phyloP scores from a whole-genome alignment of 1,284 basidiomycete genomes.

The Heterobasidion annosum region DNA sequence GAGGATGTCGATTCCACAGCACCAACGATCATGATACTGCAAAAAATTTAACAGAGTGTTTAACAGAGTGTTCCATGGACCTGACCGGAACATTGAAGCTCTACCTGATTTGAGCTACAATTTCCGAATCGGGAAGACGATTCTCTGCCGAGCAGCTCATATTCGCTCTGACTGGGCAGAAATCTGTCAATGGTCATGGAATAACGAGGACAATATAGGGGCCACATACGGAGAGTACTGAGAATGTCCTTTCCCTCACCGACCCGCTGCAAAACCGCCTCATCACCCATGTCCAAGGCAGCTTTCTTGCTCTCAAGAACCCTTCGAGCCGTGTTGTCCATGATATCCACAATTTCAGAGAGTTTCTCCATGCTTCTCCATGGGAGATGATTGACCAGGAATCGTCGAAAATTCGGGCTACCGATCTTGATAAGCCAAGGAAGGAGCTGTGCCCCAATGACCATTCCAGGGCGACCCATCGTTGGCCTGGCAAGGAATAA shows the following conservation, averaged over 20 bases:
- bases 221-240: slow-evolving; percentile 30
- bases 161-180: slow-evolving; percentile 8
- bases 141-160: slow-evolving; percentile 6
- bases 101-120: slow-evolving; percentile 10
- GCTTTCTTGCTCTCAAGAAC: slow-evolving; percentile 31
- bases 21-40: slow-evolving; percentile 7
- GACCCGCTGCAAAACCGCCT: slow-evolving; percentile 20
- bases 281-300: slow-evolving; percentile 25
- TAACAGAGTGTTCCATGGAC: neutral
- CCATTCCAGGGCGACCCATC: slow-evolving; percentile 12
- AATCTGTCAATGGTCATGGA: neutral
- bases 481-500: slow-evolving; percentile 10
- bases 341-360: slow-evolving; percentile 26
- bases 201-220: too few relatives aligned
- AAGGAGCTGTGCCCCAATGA: slow-evolving; percentile 11
- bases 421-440: slow-evolving; percentile 25
- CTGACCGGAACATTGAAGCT: neutral
- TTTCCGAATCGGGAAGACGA: slow-evolving; percentile 3
- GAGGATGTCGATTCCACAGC: slow-evolving; percentile 14
- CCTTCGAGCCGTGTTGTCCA: slow-evolving; percentile 24
- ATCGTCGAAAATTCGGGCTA: slow-evolving; percentile 24
- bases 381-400: slow-evolving; percentile 24
- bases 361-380: slow-evolving; percentile 22
- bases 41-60: neutral
- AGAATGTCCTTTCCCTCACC: slow-evolving; percentile 36